Conservation (phyloP, 129 eudicot genomes). For the Arctium lappa region DNA sequence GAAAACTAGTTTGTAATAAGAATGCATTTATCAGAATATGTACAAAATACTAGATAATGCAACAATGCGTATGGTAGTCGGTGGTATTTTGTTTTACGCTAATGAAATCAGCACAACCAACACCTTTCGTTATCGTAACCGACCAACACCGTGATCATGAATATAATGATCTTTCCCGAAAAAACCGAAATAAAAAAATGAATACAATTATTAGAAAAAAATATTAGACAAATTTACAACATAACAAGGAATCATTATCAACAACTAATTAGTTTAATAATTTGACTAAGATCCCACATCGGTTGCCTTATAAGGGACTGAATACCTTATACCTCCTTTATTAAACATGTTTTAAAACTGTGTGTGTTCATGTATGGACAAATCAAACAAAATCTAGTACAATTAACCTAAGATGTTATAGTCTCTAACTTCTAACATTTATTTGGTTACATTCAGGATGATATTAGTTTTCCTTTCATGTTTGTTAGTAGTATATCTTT, state of each 20-base stretch:
- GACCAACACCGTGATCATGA: slow-evolving; percentile 6
- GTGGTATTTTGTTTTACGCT: slow-evolving; percentile 12
- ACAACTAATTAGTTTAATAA: background rate
- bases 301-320: too few species aligned
- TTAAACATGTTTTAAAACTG: too few species aligned
- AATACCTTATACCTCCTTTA: too few species aligned
- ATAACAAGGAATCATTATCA: background rate
- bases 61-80: background rate
- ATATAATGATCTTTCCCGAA: background rate
- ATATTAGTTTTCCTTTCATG: background rate
- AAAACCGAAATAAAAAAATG: background rate
- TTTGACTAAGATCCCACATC: background rate
- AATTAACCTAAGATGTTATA: too few species aligned
- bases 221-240: background rate
- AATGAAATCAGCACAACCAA: slow-evolving; percentile 1
- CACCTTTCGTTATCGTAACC: slow-evolving; percentile 13
- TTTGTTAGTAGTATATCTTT: background rate
- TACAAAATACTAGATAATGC: background rate
- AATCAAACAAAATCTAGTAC: too few species aligned
- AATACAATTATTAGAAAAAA: background rate
- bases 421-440: background rate
- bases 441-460: background rate
- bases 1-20: background rate
- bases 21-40: background rate
- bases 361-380: too few species aligned